Base-by-base conservation (phyloP, 176 grass and related monocot species). In the Pharus latifolius region DNA sequence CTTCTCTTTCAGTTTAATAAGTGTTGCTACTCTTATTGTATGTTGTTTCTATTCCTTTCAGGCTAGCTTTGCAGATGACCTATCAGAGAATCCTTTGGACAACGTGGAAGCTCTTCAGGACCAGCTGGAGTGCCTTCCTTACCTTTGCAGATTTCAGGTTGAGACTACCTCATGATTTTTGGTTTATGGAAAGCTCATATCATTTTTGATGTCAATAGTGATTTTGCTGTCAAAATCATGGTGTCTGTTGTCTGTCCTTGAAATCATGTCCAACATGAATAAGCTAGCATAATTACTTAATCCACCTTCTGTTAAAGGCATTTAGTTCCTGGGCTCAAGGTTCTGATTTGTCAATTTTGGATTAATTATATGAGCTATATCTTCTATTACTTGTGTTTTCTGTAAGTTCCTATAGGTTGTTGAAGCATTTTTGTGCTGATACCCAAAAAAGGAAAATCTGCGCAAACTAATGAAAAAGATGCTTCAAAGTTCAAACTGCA, bases 81-180 rank as follows among this genome's bases (percentile, higher is more conserved):
- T 92, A 43, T 84, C 82, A 49, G 96, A 99, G 58, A 91, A 94
- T 83, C 84, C 87, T 37, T 79, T 99, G 84, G 96, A 99, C 74
- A 95, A 82, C 63, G 87, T 91, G 28, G 96, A 99, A 75, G 69
- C 86, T 78, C 96, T 99, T 71, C 96, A 99, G 78, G 96, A 99
- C 71, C 96, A 99, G 65, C 60, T 99, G 45, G 96, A 99, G 63
- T 91, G 88, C 81, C 89, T 99, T 81, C 96, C 96, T 73, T 95
- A 95, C 61, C 96, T 99, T 75, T 95, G 90, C 68, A 88, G 96
- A 91, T 99, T 99, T 63, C 85, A 99, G 96, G 96, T 97, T 85
- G 44, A 22, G 54, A 53, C 70, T 56, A 78, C 3, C 24, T 44
- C 55, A 59, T 43, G 50, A 31, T 18, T 77, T 70, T 52, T 84